These are phyloP conservation scores for Echites panduratus DNA, from an alignment of 257 asterid species.

Conservation along the genomic window DNA sequence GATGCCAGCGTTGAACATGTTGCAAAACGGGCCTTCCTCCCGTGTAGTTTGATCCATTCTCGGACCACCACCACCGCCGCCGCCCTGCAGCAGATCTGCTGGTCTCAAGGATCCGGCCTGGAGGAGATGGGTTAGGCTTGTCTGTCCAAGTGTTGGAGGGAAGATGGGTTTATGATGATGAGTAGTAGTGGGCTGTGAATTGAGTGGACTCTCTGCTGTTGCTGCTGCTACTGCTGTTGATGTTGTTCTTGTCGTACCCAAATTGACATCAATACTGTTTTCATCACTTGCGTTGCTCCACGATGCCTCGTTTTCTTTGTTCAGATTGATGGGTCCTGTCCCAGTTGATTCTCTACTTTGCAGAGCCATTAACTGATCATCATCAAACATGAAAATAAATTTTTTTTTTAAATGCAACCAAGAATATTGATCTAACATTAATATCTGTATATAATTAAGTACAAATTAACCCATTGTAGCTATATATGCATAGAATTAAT, in stretches of 20 bases:
- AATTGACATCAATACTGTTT: conserved; percentile 53
- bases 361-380: conserved; percentile 54
- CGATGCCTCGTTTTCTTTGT: conserved; percentile 60
- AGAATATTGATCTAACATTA: no score
- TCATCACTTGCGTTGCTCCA: conserved; percentile 78
- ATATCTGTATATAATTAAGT: no score
- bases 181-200: neutral
- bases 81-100: conserved; percentile 28
- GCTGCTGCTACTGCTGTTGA: no score
- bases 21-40: conserved; percentile 45
- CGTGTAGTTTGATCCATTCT: conserved; percentile 25
- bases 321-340: conserved; percentile 41
- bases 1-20: conserved; percentile 40
- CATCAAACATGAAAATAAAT: no score
- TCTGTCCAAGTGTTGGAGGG: conserved; percentile 20
- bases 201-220: conserved; percentile 28
- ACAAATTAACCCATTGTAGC: no score
- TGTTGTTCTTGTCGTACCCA: conserved; percentile 30
- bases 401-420: no score
- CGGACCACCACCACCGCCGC: no score
- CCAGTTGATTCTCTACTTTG: conserved; percentile 38
- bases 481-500: no score
- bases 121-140: conserved; percentile 34
- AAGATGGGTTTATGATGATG: neutral
- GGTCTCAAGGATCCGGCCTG: conserved; percentile 35